These are phyloP conservation scores for Sporothrix schenckii DNA, from an alignment of 2,329 filamentous ascomycete species.

Conservation along the genomic window DNA sequence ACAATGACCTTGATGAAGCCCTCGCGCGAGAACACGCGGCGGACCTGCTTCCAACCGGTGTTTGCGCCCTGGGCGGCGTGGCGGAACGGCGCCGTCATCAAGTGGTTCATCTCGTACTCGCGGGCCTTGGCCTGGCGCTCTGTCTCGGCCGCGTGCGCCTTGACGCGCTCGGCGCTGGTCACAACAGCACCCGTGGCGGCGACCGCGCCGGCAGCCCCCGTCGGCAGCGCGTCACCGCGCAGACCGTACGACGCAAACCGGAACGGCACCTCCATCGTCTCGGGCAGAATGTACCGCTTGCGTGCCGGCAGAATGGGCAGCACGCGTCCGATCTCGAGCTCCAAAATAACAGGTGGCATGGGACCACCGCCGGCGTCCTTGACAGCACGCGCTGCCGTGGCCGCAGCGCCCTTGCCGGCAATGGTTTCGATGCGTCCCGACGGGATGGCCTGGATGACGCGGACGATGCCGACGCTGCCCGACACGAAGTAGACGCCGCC, in stretches of 20 bases:
- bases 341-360: slow-evolving; percentile 50
- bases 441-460: slow-evolving; percentile 59
- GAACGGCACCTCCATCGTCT: slow-evolving; percentile 45
- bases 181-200: neutral
- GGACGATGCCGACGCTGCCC: slow-evolving; percentile 61
- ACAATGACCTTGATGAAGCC: slow-evolving; percentile 58
- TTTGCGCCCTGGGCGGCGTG: slow-evolving; percentile 50
- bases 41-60: slow-evolving; percentile 51
- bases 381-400: slow-evolving; percentile 33
- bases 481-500: slow-evolving; percentile 64
- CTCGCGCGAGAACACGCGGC: slow-evolving; percentile 58
- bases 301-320: slow-evolving; percentile 54
- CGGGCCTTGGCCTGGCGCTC: slow-evolving; percentile 46
- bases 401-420: slow-evolving; percentile 30
- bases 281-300: slow-evolving; percentile 47
- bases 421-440: slow-evolving; percentile 35
- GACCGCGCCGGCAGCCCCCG: neutral
- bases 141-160: slow-evolving; percentile 45
- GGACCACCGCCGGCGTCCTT: slow-evolving; percentile 32
- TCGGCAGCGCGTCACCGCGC: slow-evolving; percentile 22
- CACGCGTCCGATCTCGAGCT: slow-evolving; percentile 56
- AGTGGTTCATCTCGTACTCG: slow-evolving; percentile 58
- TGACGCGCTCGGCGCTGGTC: slow-evolving; percentile 37
- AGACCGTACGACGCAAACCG: slow-evolving; percentile 42
- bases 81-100: slow-evolving; percentile 62